Evolutionary conservation across 768 basidiomycete genomes (phyloP).

Genomic region (Coprinellus aureogranulatus): DNA sequence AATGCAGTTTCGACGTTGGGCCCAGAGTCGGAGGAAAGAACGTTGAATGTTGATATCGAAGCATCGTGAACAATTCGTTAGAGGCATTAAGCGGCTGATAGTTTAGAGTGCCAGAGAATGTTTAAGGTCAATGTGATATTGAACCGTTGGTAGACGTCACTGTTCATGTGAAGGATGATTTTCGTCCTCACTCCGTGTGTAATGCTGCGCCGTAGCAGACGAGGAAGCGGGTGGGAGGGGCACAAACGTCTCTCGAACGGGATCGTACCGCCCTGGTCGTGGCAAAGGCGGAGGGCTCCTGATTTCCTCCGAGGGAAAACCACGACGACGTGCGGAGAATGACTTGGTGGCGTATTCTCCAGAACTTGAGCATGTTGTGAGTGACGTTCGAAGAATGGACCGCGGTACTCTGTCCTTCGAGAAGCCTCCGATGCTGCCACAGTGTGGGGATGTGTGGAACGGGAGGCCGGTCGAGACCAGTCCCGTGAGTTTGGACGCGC

Average conservation of each 20-base stretch:
- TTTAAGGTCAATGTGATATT: neutral
- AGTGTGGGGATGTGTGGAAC: constrained; percentile 27
- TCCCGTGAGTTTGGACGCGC: constrained; percentile 35
- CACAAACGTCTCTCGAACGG: constrained; percentile 47
- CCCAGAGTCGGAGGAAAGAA: constrained; percentile 26
- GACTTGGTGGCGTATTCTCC: neutral
- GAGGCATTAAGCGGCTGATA: constrained; percentile 5
- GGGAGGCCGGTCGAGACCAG: constrained; percentile 34
- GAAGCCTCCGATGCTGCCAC: constrained; percentile 20
- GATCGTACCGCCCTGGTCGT: constrained; percentile 50
- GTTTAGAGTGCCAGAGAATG: neutral
- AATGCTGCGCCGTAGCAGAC: neutral
- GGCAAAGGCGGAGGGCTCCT: constrained; percentile 23
- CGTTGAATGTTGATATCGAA: constrained; percentile 24
- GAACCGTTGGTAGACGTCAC: neutral
- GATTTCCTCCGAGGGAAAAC: constrained; percentile 13
- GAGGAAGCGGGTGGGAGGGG: constrained; percentile 26
- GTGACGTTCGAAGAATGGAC: constrained; percentile 9
- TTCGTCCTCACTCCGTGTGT: neutral
- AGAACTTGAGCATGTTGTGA: constrained; percentile 15
- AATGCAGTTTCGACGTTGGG: constrained; percentile 17
- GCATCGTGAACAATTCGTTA: constrained; percentile 24
- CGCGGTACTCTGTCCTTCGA: neutral
- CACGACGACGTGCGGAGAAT: constrained; percentile 16
- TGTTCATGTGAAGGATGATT: constrained; percentile 1